Evolutionary conservation across 176 grass and related monocot genomes (phyloP).

Genomic region (Triticum monococcum): DNA sequence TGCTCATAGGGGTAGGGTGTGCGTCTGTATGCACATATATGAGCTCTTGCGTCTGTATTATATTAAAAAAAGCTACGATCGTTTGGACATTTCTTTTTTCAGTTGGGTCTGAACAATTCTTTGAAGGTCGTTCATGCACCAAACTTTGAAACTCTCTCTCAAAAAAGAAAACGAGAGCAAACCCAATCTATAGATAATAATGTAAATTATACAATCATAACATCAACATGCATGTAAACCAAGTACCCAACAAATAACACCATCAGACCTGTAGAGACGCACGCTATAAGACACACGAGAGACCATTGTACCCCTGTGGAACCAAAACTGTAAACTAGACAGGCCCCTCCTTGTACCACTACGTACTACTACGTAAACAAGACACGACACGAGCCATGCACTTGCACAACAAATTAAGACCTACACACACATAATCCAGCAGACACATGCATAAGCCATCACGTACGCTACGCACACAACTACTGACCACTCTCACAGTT

Average conservation of each 20-base stretch:
- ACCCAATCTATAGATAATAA: neutral
- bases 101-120: too few relatives aligned
- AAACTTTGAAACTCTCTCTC: too few relatives aligned
- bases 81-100: too few relatives aligned
- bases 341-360: neutral
- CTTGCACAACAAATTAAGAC: neutral
- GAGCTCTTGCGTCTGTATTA: too few relatives aligned
- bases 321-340: slow-evolving; percentile 16
- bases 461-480: neutral
- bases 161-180: neutral
- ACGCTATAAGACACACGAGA: neutral
- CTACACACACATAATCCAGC: neutral
- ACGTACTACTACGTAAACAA: neutral
- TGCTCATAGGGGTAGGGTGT: too few relatives aligned
- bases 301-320: neutral
- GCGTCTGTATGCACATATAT: too few relatives aligned
- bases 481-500: neutral
- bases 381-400: neutral
- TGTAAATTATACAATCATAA: neutral
- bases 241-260: neutral
- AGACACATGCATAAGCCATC: neutral
- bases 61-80: too few relatives aligned
- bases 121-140: too few relatives aligned
- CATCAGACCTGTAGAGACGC: neutral
- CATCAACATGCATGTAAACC: neutral